Evolutionary conservation across 768 basidiomycete genomes (phyloP).

Genomic region (Trametes meyenii): DNA sequence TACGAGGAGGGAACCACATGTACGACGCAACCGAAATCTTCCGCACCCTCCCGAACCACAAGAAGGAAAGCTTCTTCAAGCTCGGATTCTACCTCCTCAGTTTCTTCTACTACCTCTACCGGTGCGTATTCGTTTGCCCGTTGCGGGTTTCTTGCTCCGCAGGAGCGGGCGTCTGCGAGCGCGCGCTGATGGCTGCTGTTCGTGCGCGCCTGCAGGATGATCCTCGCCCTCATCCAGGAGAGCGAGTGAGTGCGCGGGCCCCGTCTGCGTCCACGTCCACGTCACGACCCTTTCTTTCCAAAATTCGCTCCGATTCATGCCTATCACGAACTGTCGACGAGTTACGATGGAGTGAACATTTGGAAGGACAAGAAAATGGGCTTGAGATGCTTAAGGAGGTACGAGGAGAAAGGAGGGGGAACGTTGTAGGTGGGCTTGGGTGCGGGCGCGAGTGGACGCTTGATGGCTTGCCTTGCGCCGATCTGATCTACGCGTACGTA

Average conservation of each 20-base stretch:
- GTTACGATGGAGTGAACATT: neutral
- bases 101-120: constrained; percentile 91
- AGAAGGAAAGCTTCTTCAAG: constrained; percentile 95
- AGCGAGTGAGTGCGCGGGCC: constrained; percentile 34
- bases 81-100: constrained; percentile 91
- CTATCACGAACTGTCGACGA: constrained; percentile 10
- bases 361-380: neutral
- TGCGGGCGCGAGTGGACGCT: constrained; percentile 5
- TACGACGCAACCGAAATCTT: constrained; percentile 99
- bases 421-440: neutral
- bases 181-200: neutral
- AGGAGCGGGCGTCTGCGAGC: neutral
- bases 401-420: neutral
- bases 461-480: neutral
- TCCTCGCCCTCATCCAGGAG: constrained; percentile 53
- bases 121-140: constrained; percentile 50
- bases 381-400: neutral
- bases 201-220: constrained; percentile 42
- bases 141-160: neutral
- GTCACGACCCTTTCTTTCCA: neutral
- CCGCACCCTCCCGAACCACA: constrained; percentile 89
- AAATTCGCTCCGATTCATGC: neutral
- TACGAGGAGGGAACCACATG: constrained; percentile 93
- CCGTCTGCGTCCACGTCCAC: neutral
- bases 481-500: constrained; percentile 14